These are phyloP conservation scores for Perilla frutescens DNA, from an alignment of 257 asterid species.

Conservation along the genomic window DNA sequence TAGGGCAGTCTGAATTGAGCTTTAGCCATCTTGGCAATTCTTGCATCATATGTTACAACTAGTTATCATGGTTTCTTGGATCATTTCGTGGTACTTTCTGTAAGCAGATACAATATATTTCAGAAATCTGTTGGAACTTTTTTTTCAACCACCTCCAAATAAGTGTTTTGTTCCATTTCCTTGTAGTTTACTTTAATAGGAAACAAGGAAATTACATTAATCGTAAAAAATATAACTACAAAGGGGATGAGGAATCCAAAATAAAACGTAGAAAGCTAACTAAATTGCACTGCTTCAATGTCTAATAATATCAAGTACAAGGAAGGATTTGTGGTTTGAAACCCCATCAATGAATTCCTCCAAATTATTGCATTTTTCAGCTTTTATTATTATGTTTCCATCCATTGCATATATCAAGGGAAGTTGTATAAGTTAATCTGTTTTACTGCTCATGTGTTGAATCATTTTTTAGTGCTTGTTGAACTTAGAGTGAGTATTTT, in stretches of 20 bases:
- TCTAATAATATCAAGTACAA: not conserved
- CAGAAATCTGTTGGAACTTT: not conserved
- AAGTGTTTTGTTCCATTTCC: not conserved
- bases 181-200: slow-evolving; percentile 5
- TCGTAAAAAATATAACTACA: not conserved
- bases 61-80: not conserved
- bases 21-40: not conserved
- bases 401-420: slow-evolving; percentile 2
- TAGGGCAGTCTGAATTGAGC: not conserved
- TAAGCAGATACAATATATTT: not conserved
- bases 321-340: not conserved
- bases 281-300: not conserved
- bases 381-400: slow-evolving; percentile 9
- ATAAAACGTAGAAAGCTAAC: not conserved
- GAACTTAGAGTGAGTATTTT: slow-evolving; percentile 20
- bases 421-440: not conserved
- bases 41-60: not conserved
- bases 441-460: slow-evolving; percentile 9
- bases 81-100: not conserved
- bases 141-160: not conserved
- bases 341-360: not conserved
- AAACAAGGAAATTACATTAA: not conserved
- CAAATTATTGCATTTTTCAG: slow-evolving; percentile 10
- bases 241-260: not conserved
- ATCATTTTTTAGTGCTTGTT: slow-evolving; percentile 20